Percentiles rank a stretch among this genome's conserved stretches.
phyloP scores from a whole-genome alignment of 208 protist species.

The Trypanosoma theileri region DNA sequence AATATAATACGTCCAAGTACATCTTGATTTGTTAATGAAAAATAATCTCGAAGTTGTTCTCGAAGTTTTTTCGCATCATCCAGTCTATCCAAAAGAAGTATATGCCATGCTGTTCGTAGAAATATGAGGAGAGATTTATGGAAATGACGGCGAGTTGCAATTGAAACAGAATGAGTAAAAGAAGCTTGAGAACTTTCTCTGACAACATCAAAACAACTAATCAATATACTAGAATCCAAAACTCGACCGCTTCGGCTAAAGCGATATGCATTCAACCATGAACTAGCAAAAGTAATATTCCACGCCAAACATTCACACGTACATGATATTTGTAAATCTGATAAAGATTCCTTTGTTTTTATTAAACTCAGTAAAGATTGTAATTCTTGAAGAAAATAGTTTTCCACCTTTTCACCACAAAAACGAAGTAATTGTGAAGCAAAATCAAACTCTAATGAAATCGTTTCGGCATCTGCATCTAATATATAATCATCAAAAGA shows the following conservation, averaged over 20 bases:
- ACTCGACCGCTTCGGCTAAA: slow-evolving; percentile 9
- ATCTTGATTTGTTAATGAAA: slow-evolving; percentile 13
- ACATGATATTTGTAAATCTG: slow-evolving; percentile 9
- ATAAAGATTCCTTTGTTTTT: background rate
- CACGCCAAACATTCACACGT: slow-evolving; percentile 27
- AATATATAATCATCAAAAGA: slow-evolving; percentile 35
- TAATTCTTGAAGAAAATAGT: slow-evolving; percentile 17
- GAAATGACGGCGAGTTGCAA: slow-evolving; percentile 19
- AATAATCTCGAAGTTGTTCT: slow-evolving; percentile 10
- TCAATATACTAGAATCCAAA: slow-evolving; percentile 14
- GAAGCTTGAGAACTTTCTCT: slow-evolving; percentile 12
- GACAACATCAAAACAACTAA: slow-evolving; percentile 20
- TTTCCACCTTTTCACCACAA: slow-evolving; percentile 37
- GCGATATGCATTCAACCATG: slow-evolving; percentile 20
- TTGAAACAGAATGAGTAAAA: background rate
- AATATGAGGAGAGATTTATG: slow-evolving; percentile 25
- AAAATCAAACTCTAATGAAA: slow-evolving; percentile 49
- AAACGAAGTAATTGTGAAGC: slow-evolving; percentile 36
- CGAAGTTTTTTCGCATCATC: slow-evolving; percentile 19
- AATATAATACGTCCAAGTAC: slow-evolving; percentile 7
- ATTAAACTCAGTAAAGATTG: slow-evolving; percentile 4
- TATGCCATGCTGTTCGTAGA: slow-evolving; percentile 21
- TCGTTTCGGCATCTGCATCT: slow-evolving; percentile 42
- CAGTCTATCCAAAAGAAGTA: slow-evolving; percentile 15
- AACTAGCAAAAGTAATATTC: slow-evolving; percentile 24